Conservation (phyloP, 2,329 filamentous ascomycete species). For the Alternaria angustiovoidea region DNA sequence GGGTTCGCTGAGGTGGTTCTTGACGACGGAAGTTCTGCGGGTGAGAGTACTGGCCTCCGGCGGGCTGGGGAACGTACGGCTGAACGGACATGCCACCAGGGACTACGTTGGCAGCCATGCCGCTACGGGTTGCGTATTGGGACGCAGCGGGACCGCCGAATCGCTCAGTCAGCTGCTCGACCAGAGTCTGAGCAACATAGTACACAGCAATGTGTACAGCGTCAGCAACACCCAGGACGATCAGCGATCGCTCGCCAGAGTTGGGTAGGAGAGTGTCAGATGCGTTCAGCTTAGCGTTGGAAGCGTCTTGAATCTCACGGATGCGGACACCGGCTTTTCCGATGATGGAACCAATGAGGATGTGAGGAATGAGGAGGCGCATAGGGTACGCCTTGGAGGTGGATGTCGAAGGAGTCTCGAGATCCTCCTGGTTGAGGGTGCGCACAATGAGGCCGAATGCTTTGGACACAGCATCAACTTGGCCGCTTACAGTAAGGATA, state of each 20-base stretch:
- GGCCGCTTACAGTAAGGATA: constrained; percentile 95
- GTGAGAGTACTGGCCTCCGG: constrained; percentile 91
- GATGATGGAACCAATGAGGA: constrained; percentile 98
- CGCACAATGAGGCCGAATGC: constrained; percentile 98
- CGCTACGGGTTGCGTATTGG: constrained; percentile 95
- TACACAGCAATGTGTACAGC: constrained; percentile 99
- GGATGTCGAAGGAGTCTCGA: constrained; percentile 85
- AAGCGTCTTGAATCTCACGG: constrained; percentile 97
- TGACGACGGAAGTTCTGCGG: constrained; percentile 84
- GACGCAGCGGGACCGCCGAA: constrained; percentile 96
- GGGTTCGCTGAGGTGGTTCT: constrained; percentile 69
- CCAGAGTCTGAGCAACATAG: constrained; percentile 96
- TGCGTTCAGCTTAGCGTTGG: constrained; percentile 93
- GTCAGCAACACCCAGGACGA: constrained; percentile 96
- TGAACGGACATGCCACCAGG: constrained; percentile 99
- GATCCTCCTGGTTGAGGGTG: constrained; percentile 95
- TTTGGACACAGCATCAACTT: constrained; percentile 97
- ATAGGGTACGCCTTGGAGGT: constrained; percentile 98
- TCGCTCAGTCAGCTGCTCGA: constrained; percentile 95
- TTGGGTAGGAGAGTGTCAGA: constrained; percentile 94
- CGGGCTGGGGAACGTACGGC: constrained; percentile 94
- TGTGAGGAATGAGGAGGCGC: constrained; percentile 92
- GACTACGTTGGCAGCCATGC: constrained; percentile 89
- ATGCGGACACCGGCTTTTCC: constrained; percentile 96
- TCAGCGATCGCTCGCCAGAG: constrained; percentile 95